Conservation (phyloP, 495 filamentous ascomycete species). For the Chaetomidium leptoderma region DNA sequence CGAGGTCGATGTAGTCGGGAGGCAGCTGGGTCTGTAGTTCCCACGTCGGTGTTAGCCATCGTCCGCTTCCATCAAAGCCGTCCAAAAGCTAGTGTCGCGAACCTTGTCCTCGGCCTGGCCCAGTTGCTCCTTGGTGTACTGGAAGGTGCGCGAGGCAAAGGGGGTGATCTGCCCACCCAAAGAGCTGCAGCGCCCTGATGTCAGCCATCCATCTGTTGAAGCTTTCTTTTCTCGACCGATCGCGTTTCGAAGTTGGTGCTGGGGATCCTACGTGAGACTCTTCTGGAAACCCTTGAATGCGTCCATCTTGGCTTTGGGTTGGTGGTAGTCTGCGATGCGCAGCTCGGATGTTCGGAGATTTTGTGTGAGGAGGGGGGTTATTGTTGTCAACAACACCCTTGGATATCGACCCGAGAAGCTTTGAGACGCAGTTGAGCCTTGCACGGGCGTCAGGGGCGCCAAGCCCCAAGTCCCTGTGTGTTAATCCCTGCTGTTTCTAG, state of each 20-base stretch:
- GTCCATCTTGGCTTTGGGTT: conserved; percentile 26
- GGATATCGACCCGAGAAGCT: conserved; percentile 4
- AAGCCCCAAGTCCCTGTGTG: conserved; percentile 7
- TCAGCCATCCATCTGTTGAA: conserved; percentile 16
- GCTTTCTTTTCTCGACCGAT: neutral
- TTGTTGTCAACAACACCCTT: neutral
- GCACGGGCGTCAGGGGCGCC: conserved; percentile 11
- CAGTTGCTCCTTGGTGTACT: conserved; percentile 94
- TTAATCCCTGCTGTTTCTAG: conserved; percentile 14
- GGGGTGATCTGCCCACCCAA: conserved; percentile 65
- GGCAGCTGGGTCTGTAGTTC: conserved; percentile 78
- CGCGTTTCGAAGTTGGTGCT: neutral
- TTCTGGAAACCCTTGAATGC: conserved; percentile 37
- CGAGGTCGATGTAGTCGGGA: conserved; percentile 94
- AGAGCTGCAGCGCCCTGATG: conserved; percentile 32
- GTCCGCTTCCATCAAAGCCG: neutral
- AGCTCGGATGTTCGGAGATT: neutral
- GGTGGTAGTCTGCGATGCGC: neutral
- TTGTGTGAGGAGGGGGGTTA: neutral
- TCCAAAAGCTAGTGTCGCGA: conserved; percentile 17
- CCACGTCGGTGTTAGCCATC: conserved; percentile 12
- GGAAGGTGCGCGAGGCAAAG: conserved; percentile 88
- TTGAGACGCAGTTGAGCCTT: neutral
- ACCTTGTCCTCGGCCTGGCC: conserved; percentile 95
- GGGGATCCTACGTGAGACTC: conserved; percentile 30